Percentiles rank a stretch among this genome's conserved stretches.
Conservation (phyloP, 192 early-diverging fungal species). For the Kappamyces sp. region DNA sequence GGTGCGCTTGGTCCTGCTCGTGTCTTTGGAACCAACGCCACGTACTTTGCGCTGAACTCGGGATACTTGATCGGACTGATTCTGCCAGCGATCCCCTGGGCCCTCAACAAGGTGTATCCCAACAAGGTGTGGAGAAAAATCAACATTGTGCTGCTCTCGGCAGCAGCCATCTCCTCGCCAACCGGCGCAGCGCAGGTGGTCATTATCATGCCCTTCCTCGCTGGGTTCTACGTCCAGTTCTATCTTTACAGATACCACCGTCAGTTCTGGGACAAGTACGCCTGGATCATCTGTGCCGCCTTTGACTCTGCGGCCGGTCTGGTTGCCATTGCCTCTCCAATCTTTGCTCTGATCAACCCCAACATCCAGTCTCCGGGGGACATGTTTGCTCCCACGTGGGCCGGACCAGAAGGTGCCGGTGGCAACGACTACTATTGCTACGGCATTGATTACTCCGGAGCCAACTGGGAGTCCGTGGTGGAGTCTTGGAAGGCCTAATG, state of each 20-base stretch:
- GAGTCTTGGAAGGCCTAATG: too few species aligned
- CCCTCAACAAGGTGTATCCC: conserved; percentile 43
- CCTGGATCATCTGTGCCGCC: conserved; percentile 50
- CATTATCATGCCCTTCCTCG: conserved; percentile 19
- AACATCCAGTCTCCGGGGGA: too few species aligned
- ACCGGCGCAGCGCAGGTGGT: conserved; percentile 17
- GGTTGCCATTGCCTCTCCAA: conserved; percentile 13
- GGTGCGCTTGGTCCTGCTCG: conserved; percentile 66
- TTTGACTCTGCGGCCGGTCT: conserved; percentile 48
- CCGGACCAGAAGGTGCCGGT: too few species aligned
- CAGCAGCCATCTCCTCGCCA: not conserved
- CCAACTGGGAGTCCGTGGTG: too few species aligned
- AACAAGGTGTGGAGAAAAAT: conserved; percentile 28
- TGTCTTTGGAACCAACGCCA: conserved; percentile 51
- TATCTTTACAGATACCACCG: conserved; percentile 43
- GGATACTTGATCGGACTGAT: conserved; percentile 30
- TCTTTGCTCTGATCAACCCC: conserved; percentile 16
- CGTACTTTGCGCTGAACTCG: conserved; percentile 22
- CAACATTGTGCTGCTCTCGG: conserved; percentile 1
- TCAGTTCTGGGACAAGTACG: conserved; percentile 53
- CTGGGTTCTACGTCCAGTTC: conserved; percentile 51
- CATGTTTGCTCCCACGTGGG: too few species aligned
- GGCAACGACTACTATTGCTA: too few species aligned
- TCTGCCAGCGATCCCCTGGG: conserved; percentile 35
- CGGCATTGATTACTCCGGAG: too few species aligned